Conservation (phyloP, 768 basidiomycete species). For the Udeniomyces megalosporus region DNA sequence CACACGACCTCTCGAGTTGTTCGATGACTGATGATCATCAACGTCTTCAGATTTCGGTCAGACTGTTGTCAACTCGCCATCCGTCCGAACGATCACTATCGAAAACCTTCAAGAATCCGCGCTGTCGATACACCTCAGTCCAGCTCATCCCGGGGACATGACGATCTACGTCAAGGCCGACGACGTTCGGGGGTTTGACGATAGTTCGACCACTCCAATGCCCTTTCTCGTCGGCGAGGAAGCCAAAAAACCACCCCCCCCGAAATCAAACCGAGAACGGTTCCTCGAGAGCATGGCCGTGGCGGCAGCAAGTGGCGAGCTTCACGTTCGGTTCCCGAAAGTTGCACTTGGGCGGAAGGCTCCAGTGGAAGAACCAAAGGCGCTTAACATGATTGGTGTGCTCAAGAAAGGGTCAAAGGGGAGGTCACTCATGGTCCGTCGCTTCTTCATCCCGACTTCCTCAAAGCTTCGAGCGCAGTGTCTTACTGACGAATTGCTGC, state of each 20-base stretch:
- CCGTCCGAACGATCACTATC: constrained; percentile 22
- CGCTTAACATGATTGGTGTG: constrained; percentile 21
- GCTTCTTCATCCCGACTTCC: too few species aligned
- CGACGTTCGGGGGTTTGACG: not conserved
- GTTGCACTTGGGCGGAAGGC: not conserved
- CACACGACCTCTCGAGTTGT: not conserved
- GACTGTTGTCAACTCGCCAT: constrained; percentile 24
- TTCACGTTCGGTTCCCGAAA: constrained; percentile 3
- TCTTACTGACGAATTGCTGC: too few species aligned
- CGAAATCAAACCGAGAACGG: constrained; percentile 18
- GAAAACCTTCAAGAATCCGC: constrained; percentile 21
- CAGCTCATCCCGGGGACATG: constrained; percentile 27
- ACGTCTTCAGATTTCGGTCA: constrained; percentile 21
- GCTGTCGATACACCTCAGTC: constrained; percentile 21
- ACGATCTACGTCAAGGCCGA: constrained; percentile 22
- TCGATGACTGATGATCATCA: too few species aligned
- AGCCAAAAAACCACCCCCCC: not conserved
- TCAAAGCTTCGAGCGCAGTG: too few species aligned
- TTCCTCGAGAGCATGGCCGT: constrained; percentile 25
- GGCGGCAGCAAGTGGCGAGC: not conserved
- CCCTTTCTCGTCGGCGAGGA: not conserved
- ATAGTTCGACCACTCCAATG: not conserved
- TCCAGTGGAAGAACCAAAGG: constrained; percentile 19
- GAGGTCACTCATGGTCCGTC: constrained; percentile 21
- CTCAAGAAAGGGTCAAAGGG: constrained; percentile 25